Evolutionary conservation across 2,329 filamentous ascomycete genomes (phyloP), one percentile per base, ranked within the genome.

Genomic region (Sclerotinia glacialis): DNA sequence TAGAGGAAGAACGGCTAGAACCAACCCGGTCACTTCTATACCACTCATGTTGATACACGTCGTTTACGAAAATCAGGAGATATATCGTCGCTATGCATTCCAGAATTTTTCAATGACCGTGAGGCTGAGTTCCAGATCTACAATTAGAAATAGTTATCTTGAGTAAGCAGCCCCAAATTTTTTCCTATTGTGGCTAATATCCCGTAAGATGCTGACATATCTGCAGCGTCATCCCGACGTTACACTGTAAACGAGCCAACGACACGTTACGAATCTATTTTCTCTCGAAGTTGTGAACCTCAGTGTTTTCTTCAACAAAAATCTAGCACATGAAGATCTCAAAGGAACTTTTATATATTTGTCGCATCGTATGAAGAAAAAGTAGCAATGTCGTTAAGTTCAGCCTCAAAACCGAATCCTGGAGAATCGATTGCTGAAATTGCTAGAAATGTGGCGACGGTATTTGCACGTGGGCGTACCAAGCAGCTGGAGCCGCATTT

Each of bases 401-500:
- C 18, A 1, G 56, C 47, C 28, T 31, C 42, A 1, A 21, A 21
- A 11, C 56, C n/a, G 34, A 23, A 16, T 5, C 4, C 21, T 37
- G 56, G 56, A 47, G 56, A 47, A 37, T 47, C 56, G 12, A 49
- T 60, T 3, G 42, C 42, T 34, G 56, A 60, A 47, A 47, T 47
- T 60, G 42, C 56, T 60, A 60, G 28, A 23, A 60, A 60, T 60
- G 56, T 60, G 28, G 56, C 56, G 12, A 60, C 42, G 7, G 56
- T 60, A 9, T 60, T 60, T 23, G 28, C 42, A 47, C 56, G 56
- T 60, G 42, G 42, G 28, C 26, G 56, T n/a, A 28, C 56, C 7
- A 60, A 60, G 47, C 56, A 60, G 21, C 56, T 60, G 3, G 56
- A 60, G n/a, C 56, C 56, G 26, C 56, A 60, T 60, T 60, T 60